Base-by-base conservation (phyloP, 306 rosid genomes). In the Malus sylvestris region DNA sequence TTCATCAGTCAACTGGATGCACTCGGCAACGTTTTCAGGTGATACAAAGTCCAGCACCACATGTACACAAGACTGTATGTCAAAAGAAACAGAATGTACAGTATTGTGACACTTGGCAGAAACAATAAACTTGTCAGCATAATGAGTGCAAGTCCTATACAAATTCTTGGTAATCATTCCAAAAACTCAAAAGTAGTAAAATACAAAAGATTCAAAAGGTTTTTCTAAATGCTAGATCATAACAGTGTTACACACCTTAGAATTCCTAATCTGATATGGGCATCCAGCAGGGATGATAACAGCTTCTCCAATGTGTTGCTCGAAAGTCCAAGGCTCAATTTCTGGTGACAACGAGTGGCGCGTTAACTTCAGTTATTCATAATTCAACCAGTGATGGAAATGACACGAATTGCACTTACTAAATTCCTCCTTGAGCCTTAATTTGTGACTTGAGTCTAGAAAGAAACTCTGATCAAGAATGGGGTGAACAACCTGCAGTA, bases 221-320 rank as follows among this genome's bases (percentile, higher is more conserved):
- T 30, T 7, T 19, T 15, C 23, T 10, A 33, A 32, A 45, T 40
- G 38, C 29, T 6, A 33, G 12, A 73, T 79, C 10, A 23, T 67
- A 62, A 49, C 42, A 76, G 40, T 49, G 71, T 55, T 55, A 73
- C 55, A 68, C 78, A 78, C 99, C 99, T 96, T 91, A 51, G 96
- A 86, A 87, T 83, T 89, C 78, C 88, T 89, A 70, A 92, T 96
- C 86, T 96, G 99, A 81, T 96, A 91, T 18, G 99, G 98, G 73
- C 98, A 96, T 81, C 99, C 99, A 70, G 99, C 96, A 13, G 99
- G 99, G 83, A 96, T 85, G 74, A 96, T 88, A 76, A 96, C 96
- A 81, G 99, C 99, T 89, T 92, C 99, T 51, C 99, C 99, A 65
- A 86, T 88, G 62, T 64, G 91, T 85, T 96, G 99, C 89, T 87